phyloP scores from a whole-genome alignment of 768 basidiomycete species.

The Tylopilus sp. region DNA sequence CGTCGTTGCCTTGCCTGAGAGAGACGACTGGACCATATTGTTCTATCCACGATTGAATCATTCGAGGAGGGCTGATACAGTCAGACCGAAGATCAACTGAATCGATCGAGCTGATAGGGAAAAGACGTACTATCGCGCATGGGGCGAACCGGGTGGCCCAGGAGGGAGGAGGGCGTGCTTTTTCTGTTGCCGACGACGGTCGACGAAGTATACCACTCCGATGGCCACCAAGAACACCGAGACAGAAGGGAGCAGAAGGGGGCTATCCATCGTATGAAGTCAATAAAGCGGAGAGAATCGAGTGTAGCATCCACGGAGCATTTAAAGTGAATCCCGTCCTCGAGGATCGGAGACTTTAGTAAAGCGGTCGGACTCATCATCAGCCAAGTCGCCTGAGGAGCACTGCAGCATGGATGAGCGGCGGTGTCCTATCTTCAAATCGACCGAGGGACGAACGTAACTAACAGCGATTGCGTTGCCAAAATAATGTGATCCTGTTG shows the following conservation, averaged over 20 bases:
- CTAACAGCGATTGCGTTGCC: no score
- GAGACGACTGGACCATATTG: constrained; percentile 27
- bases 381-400: no score
- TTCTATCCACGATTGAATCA: constrained; percentile 25
- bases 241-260: neutral
- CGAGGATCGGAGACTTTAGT: no score
- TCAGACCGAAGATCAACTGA: neutral
- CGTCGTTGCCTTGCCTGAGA: constrained; percentile 20
- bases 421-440: no score
- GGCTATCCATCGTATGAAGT: neutral
- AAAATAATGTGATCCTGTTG: no score
- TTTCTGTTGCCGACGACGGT: neutral
- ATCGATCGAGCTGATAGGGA: neutral
- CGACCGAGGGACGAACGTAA: no score
- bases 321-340: neutral
- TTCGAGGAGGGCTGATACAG: constrained; percentile 14
- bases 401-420: no score
- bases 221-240: neutral
- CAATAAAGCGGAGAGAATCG: no score
- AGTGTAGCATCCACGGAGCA: neutral
- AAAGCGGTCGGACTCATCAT: no score
- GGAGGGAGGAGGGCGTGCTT: constrained; percentile 18
- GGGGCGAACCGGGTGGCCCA: constrained; percentile 19
- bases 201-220: constrained; percentile 4
- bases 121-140: constrained; percentile 17